Evolutionary conservation across 257 asterid species (phyloP).

Genomic region (Craterostigma plantagineum): DNA sequence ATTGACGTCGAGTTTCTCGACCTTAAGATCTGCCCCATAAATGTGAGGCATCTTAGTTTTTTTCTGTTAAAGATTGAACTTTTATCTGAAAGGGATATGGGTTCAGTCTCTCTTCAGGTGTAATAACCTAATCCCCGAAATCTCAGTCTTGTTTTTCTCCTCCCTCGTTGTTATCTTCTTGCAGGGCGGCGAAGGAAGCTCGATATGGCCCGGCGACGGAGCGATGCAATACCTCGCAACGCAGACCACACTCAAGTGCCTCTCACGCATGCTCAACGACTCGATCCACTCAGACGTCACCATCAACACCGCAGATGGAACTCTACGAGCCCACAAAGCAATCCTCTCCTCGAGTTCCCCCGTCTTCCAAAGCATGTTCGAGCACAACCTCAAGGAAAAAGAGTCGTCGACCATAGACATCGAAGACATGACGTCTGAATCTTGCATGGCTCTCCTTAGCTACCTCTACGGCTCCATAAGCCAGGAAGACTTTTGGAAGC

Average conservation of each 20-base stretch:
- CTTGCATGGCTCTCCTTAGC: conserved; percentile 61
- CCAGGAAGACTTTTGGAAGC: conserved; percentile 90
- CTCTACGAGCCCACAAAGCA: conserved; percentile 61
- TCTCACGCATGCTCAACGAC: conserved; percentile 72
- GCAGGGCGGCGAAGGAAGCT: conserved; percentile 62
- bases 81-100: no score
- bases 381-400: conserved; percentile 75
- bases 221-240: conserved; percentile 34
- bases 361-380: conserved; percentile 82
- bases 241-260: conserved; percentile 52
- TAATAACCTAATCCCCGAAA: not conserved
- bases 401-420: conserved; percentile 67
- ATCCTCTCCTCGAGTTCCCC: conserved; percentile 83
- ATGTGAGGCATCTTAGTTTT: conserved; percentile 22
- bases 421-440: conserved; percentile 73
- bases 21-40: conserved; percentile 44
- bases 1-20: conserved; percentile 87
- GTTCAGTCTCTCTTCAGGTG: no score
- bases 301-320: conserved; percentile 63
- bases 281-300: conserved; percentile 64
- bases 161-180: no score
- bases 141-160: not conserved
- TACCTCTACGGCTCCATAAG: conserved; percentile 67
- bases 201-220: conserved; percentile 58
- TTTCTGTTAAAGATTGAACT: no score